Evolutionary conservation across 73 alveolate genomes (phyloP).

Genomic region (Paramecium tetraurelia): DNA sequence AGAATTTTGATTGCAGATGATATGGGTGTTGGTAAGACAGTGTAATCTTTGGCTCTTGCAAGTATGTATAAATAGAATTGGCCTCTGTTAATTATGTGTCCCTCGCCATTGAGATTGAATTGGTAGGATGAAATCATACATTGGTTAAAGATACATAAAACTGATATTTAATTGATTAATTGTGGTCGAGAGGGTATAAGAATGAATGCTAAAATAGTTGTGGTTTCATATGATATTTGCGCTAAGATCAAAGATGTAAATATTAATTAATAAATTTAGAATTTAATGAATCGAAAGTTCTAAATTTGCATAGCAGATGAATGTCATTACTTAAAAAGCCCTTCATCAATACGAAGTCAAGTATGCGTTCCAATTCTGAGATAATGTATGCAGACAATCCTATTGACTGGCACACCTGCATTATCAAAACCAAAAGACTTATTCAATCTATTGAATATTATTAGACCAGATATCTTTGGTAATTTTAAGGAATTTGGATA

Average conservation of each 20-base stretch:
- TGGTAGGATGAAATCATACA: slow-evolving; percentile 93
- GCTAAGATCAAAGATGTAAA: slow-evolving; percentile 62
- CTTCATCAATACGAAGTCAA: slow-evolving; percentile 85
- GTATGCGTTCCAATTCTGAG: slow-evolving; percentile 83
- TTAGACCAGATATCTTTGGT: slow-evolving; percentile 91
- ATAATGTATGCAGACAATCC: slow-evolving; percentile 79
- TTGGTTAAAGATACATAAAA: slow-evolving; percentile 76
- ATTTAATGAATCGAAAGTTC: slow-evolving; percentile 73
- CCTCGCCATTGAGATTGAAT: slow-evolving; percentile 83
- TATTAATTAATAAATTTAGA: background rate
- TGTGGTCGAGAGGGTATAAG: slow-evolving; percentile 71
- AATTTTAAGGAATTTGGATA: slow-evolving; percentile 83
- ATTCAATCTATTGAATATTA: slow-evolving; percentile 78
- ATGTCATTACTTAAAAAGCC: slow-evolving; percentile 90
- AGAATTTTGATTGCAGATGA: slow-evolving; percentile 94
- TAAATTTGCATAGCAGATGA: slow-evolving; percentile 92
- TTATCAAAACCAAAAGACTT: slow-evolving; percentile 92
- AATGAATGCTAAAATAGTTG: slow-evolving; percentile 75
- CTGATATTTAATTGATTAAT: slow-evolving; percentile 71
- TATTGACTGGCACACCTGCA: slow-evolving; percentile 95
- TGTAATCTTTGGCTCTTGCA: slow-evolving; percentile 88
- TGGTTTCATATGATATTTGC: slow-evolving; percentile 89
- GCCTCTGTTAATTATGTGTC: slow-evolving; percentile 88
- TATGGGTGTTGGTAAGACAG: slow-evolving; percentile 97
- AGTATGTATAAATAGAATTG: slow-evolving; percentile 81